Conservation (phyloP, 2,329 filamentous ascomycete genomes). For the Sporothrix humicola region DNA sequence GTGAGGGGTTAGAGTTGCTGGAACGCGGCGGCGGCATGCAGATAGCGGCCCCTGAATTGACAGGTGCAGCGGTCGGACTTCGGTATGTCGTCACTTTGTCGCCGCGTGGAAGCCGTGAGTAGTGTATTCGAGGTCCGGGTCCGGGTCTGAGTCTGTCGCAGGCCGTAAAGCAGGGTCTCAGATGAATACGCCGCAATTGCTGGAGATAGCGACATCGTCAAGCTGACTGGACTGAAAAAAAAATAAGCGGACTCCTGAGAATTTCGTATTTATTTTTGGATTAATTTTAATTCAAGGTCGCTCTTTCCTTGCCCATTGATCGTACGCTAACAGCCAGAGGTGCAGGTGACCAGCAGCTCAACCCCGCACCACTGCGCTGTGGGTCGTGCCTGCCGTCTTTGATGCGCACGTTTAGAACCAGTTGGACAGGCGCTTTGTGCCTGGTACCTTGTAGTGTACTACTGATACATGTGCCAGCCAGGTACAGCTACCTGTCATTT, state of each 20-base stretch:
- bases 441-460: not conserved
- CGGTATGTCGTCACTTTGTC: not conserved
- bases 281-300: slow-evolving; percentile 19
- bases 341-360: slow-evolving; percentile 34
- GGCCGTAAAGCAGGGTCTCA: not conserved
- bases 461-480: not conserved
- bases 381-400: slow-evolving; percentile 24
- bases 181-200: slow-evolving; percentile 3
- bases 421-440: not conserved
- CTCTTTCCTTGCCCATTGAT: slow-evolving; percentile 20
- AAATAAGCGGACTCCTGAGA: not conserved
- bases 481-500: slow-evolving; percentile 25
- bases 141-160: slow-evolving; percentile 11
- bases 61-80: not conserved
- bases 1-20: not conserved
- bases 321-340: slow-evolving; percentile 30
- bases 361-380: slow-evolving; percentile 33
- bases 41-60: not conserved
- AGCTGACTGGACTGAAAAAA: slow-evolving; percentile 17
- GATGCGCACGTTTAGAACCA: slow-evolving; percentile 10
- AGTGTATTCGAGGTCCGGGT: not conserved
- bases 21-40: not conserved
- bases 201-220: slow-evolving; percentile 12
- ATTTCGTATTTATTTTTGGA: slow-evolving; percentile 21
- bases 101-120: not conserved